Evolutionary conservation across 2,329 filamentous ascomycete genomes (phyloP).

Genomic region (Zalaria sp.): DNA sequence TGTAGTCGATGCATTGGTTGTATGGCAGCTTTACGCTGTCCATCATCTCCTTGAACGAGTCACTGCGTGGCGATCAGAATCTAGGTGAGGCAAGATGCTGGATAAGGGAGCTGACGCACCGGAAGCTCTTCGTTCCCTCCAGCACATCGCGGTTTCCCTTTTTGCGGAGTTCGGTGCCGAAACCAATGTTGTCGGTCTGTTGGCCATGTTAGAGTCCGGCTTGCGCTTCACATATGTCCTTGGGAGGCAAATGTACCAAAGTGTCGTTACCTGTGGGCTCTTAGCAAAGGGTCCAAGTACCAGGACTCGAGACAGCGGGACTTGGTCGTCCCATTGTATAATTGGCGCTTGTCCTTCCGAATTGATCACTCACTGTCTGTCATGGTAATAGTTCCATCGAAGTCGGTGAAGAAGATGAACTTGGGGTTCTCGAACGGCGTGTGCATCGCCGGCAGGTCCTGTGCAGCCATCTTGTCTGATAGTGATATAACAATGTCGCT

Average conservation of each 20-base stretch:
- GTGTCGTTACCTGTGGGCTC: constrained; percentile 44
- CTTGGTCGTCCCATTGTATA: too few relatives aligned
- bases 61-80: constrained; percentile 27
- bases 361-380: constrained; percentile 40
- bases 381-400: constrained; percentile 88
- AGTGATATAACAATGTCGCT: too few relatives aligned
- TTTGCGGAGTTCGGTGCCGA: constrained; percentile 55
- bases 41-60: constrained; percentile 85
- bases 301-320: too few relatives aligned
- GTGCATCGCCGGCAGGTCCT: constrained; percentile 29
- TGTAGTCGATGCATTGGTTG: constrained; percentile 63
- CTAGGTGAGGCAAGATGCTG: constrained; percentile 3
- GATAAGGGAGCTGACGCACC: constrained; percentile 24
- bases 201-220: neutral
- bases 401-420: constrained; percentile 98
- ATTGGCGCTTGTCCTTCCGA: neutral
- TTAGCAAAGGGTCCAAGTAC: too few relatives aligned
- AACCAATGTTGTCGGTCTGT: constrained; percentile 86
- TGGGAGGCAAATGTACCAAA: constrained; percentile 29
- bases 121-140: constrained; percentile 55
- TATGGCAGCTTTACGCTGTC: constrained; percentile 72
- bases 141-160: constrained; percentile 68
- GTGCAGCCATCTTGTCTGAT: constrained; percentile 12
- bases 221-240: neutral
- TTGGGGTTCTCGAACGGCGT: constrained; percentile 47